Evolutionary conservation across 2,329 filamentous ascomycete genomes (phyloP), one percentile per base, ranked within the genome.

Genomic region (Nemania sp.): DNA sequence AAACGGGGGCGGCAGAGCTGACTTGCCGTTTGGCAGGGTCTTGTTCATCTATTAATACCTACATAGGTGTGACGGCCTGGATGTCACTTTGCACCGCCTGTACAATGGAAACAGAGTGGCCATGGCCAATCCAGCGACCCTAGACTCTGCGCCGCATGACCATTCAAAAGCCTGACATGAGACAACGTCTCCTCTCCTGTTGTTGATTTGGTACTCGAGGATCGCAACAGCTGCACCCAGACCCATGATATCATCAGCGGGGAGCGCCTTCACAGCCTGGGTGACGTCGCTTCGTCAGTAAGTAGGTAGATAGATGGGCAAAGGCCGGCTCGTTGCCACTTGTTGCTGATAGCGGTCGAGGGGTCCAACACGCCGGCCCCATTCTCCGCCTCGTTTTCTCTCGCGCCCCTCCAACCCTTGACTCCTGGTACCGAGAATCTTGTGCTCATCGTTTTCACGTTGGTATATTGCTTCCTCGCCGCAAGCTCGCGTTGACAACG

Each of bases 241-340:
- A 62, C 82, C 78, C 77, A 84, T 77, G 47, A 81, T 69, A 68
- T 84, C 81, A 64, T 83, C 81, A 2, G 78, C 78, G 58, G 78
- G 75, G 45, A 72, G 55, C 2, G 80, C 79, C 69, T 82, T 83
- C 3, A 77, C 77, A 3, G 79, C 81, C 79, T 79, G 85, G 9
- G 82, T 74, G 1, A 84, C 78, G 7, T 76, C 79, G 9, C 80
- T 81, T 13, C 77, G 74, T 1, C 78, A 78, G 60, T 85, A 80
- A 2, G 84, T 72, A 3, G 81, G 80, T 71, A 82, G 1, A 80
- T 85, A 80, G 2, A 84, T 72, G 3, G 81, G 80, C 71, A 82
- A 1, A 80, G 77, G 0, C 81, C 81, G 1, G 80, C 77, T 68
- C 82, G 79, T 70, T 83, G 82, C 82, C 82, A 84, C 73, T 84